Percentiles rank a stretch among this genome's conserved stretches.
phyloP scores from a whole-genome alignment of 2,329 filamentous ascomycete genomes.

The Trichoderma harzianum region DNA sequence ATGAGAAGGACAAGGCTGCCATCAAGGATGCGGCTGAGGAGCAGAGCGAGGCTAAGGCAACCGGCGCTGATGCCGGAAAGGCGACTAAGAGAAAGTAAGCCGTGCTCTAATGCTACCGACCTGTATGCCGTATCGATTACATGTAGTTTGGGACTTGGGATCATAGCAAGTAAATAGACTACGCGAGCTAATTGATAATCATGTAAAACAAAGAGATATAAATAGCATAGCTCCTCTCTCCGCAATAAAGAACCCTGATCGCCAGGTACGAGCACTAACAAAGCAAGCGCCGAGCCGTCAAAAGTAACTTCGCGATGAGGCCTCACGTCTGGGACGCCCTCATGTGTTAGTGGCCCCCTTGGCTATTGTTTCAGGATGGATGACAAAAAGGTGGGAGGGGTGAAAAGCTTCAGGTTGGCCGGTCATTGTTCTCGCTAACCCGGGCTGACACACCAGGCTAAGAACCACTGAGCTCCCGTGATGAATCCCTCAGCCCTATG shows the following conservation, averaged over 20 bases:
- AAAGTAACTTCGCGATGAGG: not conserved
- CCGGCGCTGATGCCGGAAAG: constrained; percentile 48
- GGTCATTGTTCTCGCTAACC: not conserved
- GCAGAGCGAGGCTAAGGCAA: constrained; percentile 43
- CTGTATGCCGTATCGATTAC: constrained; percentile 13
- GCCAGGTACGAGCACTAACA: not conserved
- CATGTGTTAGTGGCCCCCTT: not conserved
- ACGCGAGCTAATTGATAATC: not conserved
- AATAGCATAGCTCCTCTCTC: not conserved
- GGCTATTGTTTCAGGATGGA: not conserved
- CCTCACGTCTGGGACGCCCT: not conserved
- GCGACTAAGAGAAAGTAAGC: constrained; percentile 39
- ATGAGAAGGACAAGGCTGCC: constrained; percentile 26
- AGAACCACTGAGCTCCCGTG: not conserved
- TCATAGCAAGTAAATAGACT: not conserved
- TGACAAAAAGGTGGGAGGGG: not conserved
- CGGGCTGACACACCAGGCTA: not conserved
- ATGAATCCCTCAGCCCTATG: constrained; percentile 12
- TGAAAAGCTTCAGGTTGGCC: constrained; percentile 2
- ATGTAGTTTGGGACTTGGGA: not conserved
- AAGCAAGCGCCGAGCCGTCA: not conserved
- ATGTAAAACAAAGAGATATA: not conserved
- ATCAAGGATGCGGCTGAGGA: constrained; percentile 36
- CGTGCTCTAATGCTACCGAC: constrained; percentile 24
- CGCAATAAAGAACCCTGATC: not conserved